These are phyloP conservation scores for Durotheca rogersii DNA, from an alignment of 495 filamentous ascomycete genomes.

Conservation along the genomic window DNA sequence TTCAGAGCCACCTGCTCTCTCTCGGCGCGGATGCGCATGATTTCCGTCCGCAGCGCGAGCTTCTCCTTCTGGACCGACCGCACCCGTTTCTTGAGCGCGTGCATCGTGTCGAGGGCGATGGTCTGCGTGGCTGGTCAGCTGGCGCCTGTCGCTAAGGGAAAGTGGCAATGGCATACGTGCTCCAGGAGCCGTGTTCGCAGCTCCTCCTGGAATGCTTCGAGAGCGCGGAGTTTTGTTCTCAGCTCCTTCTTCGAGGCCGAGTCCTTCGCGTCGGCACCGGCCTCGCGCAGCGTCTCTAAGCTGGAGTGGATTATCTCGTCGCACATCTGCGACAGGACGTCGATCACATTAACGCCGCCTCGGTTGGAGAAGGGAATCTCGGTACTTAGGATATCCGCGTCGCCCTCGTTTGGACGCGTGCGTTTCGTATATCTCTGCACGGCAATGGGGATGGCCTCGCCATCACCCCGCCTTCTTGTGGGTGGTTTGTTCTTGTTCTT, in stretches of 20 bases:
- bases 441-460: slow-evolving; percentile 42
- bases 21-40: slow-evolving; percentile 63
- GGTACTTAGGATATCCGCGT: slow-evolving; percentile 47
- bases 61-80: slow-evolving; percentile 65
- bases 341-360: slow-evolving; percentile 67
- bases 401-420: slow-evolving; percentile 23
- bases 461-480: slow-evolving; percentile 28
- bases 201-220: slow-evolving; percentile 70
- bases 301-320: slow-evolving; percentile 62
- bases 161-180: slow-evolving; percentile 46
- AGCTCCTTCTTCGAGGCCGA: slow-evolving; percentile 51
- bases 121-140: slow-evolving; percentile 40
- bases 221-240: slow-evolving; percentile 59
- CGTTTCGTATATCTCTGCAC: slow-evolving; percentile 51
- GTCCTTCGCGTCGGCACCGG: slow-evolving; percentile 41
- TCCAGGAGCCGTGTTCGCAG: slow-evolving; percentile 63
- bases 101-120: slow-evolving; percentile 63
- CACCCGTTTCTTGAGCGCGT: slow-evolving; percentile 61
- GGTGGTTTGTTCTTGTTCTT: slow-evolving; percentile 25
- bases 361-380: slow-evolving; percentile 55
- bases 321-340: slow-evolving; percentile 69
- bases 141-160: background rate
- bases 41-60: slow-evolving; percentile 61
- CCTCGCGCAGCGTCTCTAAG: slow-evolving; percentile 47
- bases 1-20: slow-evolving; percentile 65